Conservation (phyloP, 106 monocot genomes). For the Acorus gramineus region DNA sequence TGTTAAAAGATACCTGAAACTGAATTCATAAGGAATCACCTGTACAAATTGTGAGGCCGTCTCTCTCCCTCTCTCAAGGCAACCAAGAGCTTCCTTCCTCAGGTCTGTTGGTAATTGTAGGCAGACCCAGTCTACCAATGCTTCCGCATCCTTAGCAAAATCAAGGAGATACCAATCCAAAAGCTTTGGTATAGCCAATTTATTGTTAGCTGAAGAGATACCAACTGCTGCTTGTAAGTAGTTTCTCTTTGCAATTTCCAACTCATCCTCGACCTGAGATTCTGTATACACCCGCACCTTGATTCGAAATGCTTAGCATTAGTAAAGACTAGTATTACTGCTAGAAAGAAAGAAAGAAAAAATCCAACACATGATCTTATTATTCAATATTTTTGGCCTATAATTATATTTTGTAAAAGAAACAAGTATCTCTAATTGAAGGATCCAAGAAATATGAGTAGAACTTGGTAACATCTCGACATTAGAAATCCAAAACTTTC, state of each 20-base stretch:
- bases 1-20: slow-evolving; percentile 54
- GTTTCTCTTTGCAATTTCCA: slow-evolving; percentile 77
- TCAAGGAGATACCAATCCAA: slow-evolving; percentile 85
- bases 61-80: slow-evolving; percentile 18
- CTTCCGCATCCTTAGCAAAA: slow-evolving; percentile 88
- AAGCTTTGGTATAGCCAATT: slow-evolving; percentile 76
- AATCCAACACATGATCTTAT: too few relatives aligned
- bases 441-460: too few relatives aligned
- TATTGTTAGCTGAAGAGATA: slow-evolving; percentile 27
- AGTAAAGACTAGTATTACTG: too few relatives aligned
- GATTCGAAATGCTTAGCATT: not conserved
- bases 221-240: slow-evolving; percentile 88
- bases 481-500: too few relatives aligned
- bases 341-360: too few relatives aligned
- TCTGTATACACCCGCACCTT: slow-evolving; percentile 94
- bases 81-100: slow-evolving; percentile 14
- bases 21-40: slow-evolving; percentile 57
- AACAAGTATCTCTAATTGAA: too few relatives aligned
- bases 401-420: too few relatives aligned
- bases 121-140: slow-evolving; percentile 90
- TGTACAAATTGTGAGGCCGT: slow-evolving; percentile 8
- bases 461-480: too few relatives aligned
- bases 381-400: too few relatives aligned
- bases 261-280: slow-evolving; percentile 62
- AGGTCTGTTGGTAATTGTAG: slow-evolving; percentile 43